Base-by-base conservation (phyloP, 768 basidiomycete species). In the Naganishia antarctica region DNA sequence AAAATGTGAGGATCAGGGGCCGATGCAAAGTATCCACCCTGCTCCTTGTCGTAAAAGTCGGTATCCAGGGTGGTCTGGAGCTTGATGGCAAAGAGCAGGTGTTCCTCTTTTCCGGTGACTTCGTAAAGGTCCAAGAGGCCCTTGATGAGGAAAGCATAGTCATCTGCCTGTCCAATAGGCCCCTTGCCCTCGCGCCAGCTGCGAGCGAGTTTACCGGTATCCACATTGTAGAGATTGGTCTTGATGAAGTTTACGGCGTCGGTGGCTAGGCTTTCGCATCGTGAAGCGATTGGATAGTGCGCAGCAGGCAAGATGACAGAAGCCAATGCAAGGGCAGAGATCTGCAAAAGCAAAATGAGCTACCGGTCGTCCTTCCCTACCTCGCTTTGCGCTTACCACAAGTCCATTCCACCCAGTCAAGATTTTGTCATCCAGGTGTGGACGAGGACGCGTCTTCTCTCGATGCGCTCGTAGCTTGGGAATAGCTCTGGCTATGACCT, bases 401-500 rank as follows among this genome's bases (percentile, higher is more conserved):
- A 80, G 71, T 1, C 80, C 80, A 61, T 81, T 80, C 80, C 80
- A 81, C 9, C 74, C 67, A 9, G 79, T 74, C 13, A 81, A 48
- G 44, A 81, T 78, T 73, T 81, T 81, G 68, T 81, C 80, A 68
- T 81, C 80, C 40, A 80, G 65, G 49, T 80, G 80, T 9, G 80
- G 80, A 21, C 77, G 66, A 15, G 79, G 79, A 18, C 80, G 68
- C 5, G 74, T 66, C 63, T 70, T 65, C 51, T 81, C 78, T 6
- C 80, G 70, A 41, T 73, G 68, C 13, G 70, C 66, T 41, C 74
- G 75, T 15, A 80, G 69, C 37, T 64, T 67, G 4, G 21, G 51
- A 40, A 76, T 62, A 13, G 65, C 70, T 6, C 60, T 43, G 13
- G 66, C 58, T 11, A 79, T 61, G 11, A 70, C 66, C 4, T 34